Evolutionary conservation across 306 rosid genomes (phyloP).

Genomic region (Prunus mongolica): DNA sequence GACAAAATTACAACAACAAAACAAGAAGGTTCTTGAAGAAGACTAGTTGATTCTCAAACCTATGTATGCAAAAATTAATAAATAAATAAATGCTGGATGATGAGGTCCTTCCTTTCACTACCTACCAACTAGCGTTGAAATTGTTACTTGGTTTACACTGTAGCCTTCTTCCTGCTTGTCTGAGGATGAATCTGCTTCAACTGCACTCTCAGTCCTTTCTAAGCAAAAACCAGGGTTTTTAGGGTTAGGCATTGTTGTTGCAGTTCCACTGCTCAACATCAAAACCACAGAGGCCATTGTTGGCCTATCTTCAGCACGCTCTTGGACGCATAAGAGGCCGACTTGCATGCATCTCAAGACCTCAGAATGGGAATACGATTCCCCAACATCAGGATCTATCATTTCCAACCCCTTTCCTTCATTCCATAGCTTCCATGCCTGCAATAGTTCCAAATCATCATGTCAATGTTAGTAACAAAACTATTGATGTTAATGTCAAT

Average conservation of each 20-base stretch:
- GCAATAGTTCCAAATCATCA: constrained; percentile 4
- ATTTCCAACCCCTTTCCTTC: constrained; percentile 49
- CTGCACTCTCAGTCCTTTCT: constrained; percentile 30
- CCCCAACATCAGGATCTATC: constrained; percentile 37
- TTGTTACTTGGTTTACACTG: constrained; percentile 69
- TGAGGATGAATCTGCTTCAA: constrained; percentile 46
- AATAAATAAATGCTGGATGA: too few relatives aligned
- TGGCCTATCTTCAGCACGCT: constrained; percentile 43
- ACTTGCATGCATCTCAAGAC: constrained; percentile 57
- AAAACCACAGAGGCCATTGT: constrained; percentile 31
- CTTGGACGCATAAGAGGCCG: background rate
- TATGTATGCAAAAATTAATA: too few relatives aligned
- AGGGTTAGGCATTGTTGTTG: constrained; percentile 51
- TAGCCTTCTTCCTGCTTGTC: constrained; percentile 58
- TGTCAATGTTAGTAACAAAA: background rate
- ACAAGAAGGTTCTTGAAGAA: too few relatives aligned
- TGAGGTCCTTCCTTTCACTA: constrained; percentile 18
- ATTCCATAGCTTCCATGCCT: constrained; percentile 69
- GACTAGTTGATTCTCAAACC: too few relatives aligned
- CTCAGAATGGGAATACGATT: constrained; percentile 45
- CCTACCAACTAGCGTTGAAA: constrained; percentile 60
- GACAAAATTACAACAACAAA: too few relatives aligned
- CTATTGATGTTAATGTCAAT: background rate
- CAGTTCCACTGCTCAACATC: constrained; percentile 56
- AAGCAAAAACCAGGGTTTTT: constrained; percentile 61